phyloP scores from a whole-genome alignment of 2,329 filamentous ascomycete genomes.

The Bertia moriformis region DNA sequence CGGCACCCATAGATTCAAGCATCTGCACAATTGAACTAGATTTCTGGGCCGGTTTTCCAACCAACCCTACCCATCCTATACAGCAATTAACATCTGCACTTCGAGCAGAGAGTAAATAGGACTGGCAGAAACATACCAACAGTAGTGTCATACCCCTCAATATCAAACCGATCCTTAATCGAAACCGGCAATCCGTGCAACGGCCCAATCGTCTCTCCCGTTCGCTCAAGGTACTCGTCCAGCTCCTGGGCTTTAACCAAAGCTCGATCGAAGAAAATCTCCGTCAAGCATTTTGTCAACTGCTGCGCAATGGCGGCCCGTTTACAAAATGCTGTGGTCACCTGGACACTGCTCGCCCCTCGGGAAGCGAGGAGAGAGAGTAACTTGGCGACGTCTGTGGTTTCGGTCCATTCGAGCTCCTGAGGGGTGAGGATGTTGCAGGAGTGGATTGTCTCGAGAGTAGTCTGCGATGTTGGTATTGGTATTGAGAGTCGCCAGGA shows the following conservation, averaged over 20 bases:
- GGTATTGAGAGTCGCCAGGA: not conserved
- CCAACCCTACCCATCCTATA: conserved; percentile 30
- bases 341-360: conserved; percentile 10
- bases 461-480: not conserved
- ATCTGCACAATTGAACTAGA: conserved; percentile 43
- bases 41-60: conserved; percentile 30
- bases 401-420: conserved; percentile 1
- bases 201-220: conserved; percentile 32
- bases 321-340: conserved; percentile 31
- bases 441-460: not conserved
- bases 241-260: conserved; percentile 24
- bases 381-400: not conserved
- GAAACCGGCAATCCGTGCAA: conserved; percentile 45
- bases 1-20: conserved; percentile 42
- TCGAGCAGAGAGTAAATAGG: too few relatives aligned
- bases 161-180: conserved; percentile 46
- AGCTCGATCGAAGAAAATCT: conserved; percentile 33
- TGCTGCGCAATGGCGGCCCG: conserved; percentile 32
- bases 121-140: conserved; percentile 26
- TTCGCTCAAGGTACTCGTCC: conserved; percentile 23
- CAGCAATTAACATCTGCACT: not conserved
- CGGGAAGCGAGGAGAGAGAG: not conserved
- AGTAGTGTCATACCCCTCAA: conserved; percentile 32
- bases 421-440: not conserved
- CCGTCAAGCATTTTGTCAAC: conserved; percentile 25